Evolutionary conservation across 331 rosid genomes (phyloP).

Genomic region (Rhamnella rubrinervis): DNA sequence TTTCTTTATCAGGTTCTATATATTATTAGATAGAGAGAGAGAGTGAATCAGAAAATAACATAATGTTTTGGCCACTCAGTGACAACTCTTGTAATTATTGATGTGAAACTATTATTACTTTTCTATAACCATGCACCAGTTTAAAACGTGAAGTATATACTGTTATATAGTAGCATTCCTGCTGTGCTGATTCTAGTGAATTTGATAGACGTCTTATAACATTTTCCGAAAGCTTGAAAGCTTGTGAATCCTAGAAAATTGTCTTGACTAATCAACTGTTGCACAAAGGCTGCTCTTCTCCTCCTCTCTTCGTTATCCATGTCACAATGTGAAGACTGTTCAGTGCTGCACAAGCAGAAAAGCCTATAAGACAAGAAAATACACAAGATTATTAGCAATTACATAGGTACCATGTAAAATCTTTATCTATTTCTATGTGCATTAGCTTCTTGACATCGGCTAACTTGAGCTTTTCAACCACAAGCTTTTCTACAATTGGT

Average conservation of each 20-base stretch:
- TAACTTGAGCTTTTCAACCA: too few relatives aligned
- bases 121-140: conserved; percentile 36
- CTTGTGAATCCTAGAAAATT: conserved; percentile 44
- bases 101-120: conserved; percentile 20
- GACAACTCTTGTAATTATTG: conserved; percentile 24
- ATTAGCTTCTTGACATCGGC: too few relatives aligned
- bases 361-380: neutral
- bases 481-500: too few relatives aligned
- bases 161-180: conserved; percentile 11
- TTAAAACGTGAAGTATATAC: conserved; percentile 27
- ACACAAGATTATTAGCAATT: neutral
- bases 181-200: conserved; percentile 15
- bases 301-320: conserved; percentile 57
- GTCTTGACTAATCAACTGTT: conserved; percentile 65
- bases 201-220: conserved; percentile 24
- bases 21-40: too few relatives aligned
- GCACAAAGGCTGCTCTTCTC: conserved; percentile 66
- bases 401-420: too few relatives aligned
- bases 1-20: too few relatives aligned
- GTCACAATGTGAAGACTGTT: conserved; percentile 31
- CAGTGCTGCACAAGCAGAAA: conserved; percentile 41
- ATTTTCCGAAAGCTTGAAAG: neutral
- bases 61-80: conserved; percentile 24
- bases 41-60: too few relatives aligned
- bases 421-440: too few relatives aligned